phyloP scores from a whole-genome alignment of 2,329 filamentous ascomycete genomes.

The Fusarium pseudoanthophilum region DNA sequence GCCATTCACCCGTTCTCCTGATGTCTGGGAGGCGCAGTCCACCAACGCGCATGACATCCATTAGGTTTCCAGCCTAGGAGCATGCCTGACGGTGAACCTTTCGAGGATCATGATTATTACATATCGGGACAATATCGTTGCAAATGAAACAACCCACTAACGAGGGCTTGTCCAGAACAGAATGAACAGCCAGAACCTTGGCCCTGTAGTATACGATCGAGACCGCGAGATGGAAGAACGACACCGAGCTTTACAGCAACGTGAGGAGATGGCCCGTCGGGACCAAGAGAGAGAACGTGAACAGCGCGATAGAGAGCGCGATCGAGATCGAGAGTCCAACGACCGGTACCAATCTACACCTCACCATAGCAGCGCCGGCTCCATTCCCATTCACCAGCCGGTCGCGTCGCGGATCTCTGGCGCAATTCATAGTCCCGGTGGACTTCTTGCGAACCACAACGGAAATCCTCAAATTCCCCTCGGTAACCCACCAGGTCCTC shows the following conservation, averaged over 20 bases:
- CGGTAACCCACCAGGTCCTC: conserved; percentile 60
- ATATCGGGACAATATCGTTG: background rate
- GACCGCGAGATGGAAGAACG: conserved; percentile 62
- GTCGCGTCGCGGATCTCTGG: conserved; percentile 83
- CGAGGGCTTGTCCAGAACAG: conserved; percentile 36
- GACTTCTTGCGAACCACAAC: conserved; percentile 80
- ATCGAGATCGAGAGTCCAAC: conserved; percentile 72
- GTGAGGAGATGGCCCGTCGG: conserved; percentile 59
- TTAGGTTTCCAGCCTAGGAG: background rate
- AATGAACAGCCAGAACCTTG: conserved; percentile 61
- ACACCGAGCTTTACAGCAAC: conserved; percentile 58
- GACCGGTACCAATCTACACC: conserved; percentile 74
- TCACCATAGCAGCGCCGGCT: conserved; percentile 88
- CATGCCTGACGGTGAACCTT: background rate
- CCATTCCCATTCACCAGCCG: conserved; percentile 93
- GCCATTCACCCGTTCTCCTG: conserved; percentile 37
- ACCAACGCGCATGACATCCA: conserved; percentile 5
- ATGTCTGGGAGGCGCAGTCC: conserved; percentile 33
- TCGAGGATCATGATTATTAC: background rate
- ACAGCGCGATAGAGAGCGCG: conserved; percentile 65
- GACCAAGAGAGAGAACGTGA: conserved; percentile 61
- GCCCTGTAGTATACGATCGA: conserved; percentile 58
- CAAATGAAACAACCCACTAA: conserved; percentile 25
- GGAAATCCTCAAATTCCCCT: conserved; percentile 65
- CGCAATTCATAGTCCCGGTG: conserved; percentile 92